These are phyloP conservation scores for Irpex lacteus DNA, from an alignment of 1,284 basidiomycete genomes.

Conservation along the genomic window DNA sequence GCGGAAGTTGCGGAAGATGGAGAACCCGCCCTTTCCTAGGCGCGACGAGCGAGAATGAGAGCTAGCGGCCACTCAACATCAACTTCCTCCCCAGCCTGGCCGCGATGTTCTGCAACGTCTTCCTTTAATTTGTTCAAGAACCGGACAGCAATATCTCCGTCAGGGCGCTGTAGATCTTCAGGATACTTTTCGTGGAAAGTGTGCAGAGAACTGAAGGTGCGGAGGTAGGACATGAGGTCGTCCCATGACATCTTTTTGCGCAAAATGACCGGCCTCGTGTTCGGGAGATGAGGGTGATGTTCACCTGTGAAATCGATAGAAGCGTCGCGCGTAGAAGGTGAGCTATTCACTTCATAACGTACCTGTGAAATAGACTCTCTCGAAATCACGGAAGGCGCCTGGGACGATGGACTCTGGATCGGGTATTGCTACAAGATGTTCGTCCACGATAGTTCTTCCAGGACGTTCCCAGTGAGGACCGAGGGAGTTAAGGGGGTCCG, in stretches of 20 bases:
- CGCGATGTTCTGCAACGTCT: constrained; percentile 36
- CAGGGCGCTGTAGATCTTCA: constrained; percentile 43
- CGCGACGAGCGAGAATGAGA: constrained; percentile 48
- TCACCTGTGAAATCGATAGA: constrained; percentile 22
- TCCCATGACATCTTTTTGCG: constrained; percentile 61
- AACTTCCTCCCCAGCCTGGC: constrained; percentile 42
- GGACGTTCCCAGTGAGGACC: constrained; percentile 82
- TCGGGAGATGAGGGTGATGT: constrained; percentile 43
- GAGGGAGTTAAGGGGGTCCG: constrained; percentile 49
- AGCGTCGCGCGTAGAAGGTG: background rate
- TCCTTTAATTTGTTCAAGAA: constrained; percentile 53
- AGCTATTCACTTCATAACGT: constrained; percentile 13
- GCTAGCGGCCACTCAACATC: constrained; percentile 76
- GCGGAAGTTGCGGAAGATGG: background rate
- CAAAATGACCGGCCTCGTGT: constrained; percentile 53
- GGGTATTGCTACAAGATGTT: constrained; percentile 67
- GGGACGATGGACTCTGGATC: constrained; percentile 43
- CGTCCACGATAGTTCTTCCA: constrained; percentile 73
- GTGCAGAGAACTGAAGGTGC: constrained; percentile 72
- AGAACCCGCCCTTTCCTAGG: constrained; percentile 6
- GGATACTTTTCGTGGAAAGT: constrained; percentile 68
- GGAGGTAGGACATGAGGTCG: constrained; percentile 65
- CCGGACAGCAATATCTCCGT: constrained; percentile 64
- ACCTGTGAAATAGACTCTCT: constrained; percentile 58
- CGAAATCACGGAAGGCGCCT: constrained; percentile 37